A percentile compares a stretch with the other conserved stretches of the same genome.
Evolutionary conservation across 2,329 filamentous ascomycete genomes (phyloP).

Genomic region (Xylariaceae sp.): DNA sequence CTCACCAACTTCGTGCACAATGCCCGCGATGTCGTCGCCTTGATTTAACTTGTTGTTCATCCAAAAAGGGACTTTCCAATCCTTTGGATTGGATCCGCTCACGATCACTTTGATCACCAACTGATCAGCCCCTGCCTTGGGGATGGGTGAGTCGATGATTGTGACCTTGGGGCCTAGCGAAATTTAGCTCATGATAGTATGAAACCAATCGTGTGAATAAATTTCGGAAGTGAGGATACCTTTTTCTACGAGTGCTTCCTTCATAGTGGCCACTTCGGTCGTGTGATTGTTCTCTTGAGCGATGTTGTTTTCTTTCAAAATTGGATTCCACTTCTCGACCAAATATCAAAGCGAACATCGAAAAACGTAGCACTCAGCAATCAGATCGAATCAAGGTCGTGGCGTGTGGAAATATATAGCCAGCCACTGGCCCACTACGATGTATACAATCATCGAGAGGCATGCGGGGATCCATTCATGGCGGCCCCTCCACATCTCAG

Average conservation of each 20-base stretch:
- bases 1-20: slow-evolving; percentile 52
- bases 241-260: slow-evolving; percentile 25
- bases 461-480: too few species aligned
- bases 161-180: slow-evolving; percentile 31
- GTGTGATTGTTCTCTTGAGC: too few species aligned
- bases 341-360: too few species aligned
- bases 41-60: slow-evolving; percentile 35
- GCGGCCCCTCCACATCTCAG: too few species aligned
- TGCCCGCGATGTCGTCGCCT: slow-evolving; percentile 55
- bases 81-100: slow-evolving; percentile 47
- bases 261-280: slow-evolving; percentile 17
- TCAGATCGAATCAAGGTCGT: too few species aligned
- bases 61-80: slow-evolving; percentile 40
- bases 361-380: too few species aligned
- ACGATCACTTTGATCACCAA: slow-evolving; percentile 43
- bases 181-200: neutral
- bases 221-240: slow-evolving; percentile 8
- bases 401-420: too few species aligned
- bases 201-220: neutral
- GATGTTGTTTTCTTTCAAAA: too few species aligned
- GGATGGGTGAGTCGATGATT: slow-evolving; percentile 40
- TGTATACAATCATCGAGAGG: too few species aligned
- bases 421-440: too few species aligned
- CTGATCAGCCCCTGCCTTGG: slow-evolving; percentile 37
- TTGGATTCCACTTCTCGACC: too few species aligned